Evolutionary conservation across 176 grass and related monocot genomes (phyloP), one percentile per base, ranked within the genome.

Genomic region (Oryza glumipatula): DNA sequence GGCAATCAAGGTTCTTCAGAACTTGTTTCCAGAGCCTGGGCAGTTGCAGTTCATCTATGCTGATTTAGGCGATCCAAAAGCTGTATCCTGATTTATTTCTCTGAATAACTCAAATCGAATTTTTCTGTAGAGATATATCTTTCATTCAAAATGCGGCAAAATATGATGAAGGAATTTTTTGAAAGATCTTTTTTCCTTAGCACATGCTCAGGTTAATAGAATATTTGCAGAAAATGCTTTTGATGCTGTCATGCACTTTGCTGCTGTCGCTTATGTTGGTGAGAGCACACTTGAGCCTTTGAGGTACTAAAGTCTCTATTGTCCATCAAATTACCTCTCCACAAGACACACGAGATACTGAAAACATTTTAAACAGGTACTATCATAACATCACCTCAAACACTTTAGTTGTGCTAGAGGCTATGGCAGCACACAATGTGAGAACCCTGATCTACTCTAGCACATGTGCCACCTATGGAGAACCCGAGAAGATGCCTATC

Each of bases 401-500:
- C 69, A 94, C 95, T 48, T 49, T 97, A 58, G 86, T 89, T 69
- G 87, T 97, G 72, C 80, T 97, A n/a, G 92, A 97, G 82, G 86
- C 95, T 26, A 94, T 97, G 92, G 86, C 92, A 2, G 22, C 74
- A 11, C 86, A 97, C 86, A 86, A 26, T 79, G 95, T 94, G 19
- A 94, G 83, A 65, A 93, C 91, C 22, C 90, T 98, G 7, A 98
- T 98, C 47, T 98, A 98, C 72, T 98, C 95, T 46, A 98, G 95
- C 85, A 98, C 95, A 23, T 98, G 95, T 67, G 95, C 93, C 21
- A 98, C 95, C 46, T 98, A 98, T 28, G 93, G 93, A 76, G 95
- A 98, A 8, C 95, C 93, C 13, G 89, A 98, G 65, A 98, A 95
- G 77, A 98, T 98, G 95, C 95, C 95, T 11, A 95, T 98, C 73